Evolutionary conservation across 208 protist genomes (phyloP), one percentile per base, ranked within the genome.

Genomic region (Acanthamoeba comandoni): DNA sequence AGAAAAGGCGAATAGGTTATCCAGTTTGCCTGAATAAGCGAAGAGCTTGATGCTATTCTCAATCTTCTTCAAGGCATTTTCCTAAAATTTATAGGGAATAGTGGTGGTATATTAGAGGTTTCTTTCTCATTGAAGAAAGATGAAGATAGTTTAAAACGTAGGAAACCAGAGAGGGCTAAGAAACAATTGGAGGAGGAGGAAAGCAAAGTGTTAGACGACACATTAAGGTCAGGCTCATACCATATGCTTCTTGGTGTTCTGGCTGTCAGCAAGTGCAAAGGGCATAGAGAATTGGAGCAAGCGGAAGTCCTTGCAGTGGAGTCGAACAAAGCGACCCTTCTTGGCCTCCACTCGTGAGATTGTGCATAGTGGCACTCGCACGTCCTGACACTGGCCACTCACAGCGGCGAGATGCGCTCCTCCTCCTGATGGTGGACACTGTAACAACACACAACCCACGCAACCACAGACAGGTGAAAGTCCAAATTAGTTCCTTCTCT

Each of bases 211-310:
- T n/a, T n/a, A n/a, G n/a, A n/a, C n/a, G n/a, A n/a, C n/a, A n/a
- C n/a, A n/a, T n/a, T n/a, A n/a, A n/a, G n/a, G n/a, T n/a, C n/a
- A n/a, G n/a, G n/a, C n/a, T n/a, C n/a, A 13, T 57, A 80, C 70
- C 70, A 80, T 80, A 17, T 80, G 70, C 70, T 80, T 80, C 48
- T 80, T 80, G 70, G 70, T 80, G 70, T 80, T 80, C 26, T 43
- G 52, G 0, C 49, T 43, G 19, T 80, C 70, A 19, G 70, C 70
- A 1, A 80, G 70, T 43, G 70, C 35, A 26, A 48, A 80, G 43
- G 70, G 70, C 70, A 80, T 80, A 15, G 70, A 60, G 43, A 80
- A 80, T 51, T 80, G 70, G 19, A 80, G 39, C 43, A 57, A 2
- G 9, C 70, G 70, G 43, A 80, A 80, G 70, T 80, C 70, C 70